phyloP scores from a whole-genome alignment of 169 alveolate genomes.

The Perkinsus marinus region DNA sequence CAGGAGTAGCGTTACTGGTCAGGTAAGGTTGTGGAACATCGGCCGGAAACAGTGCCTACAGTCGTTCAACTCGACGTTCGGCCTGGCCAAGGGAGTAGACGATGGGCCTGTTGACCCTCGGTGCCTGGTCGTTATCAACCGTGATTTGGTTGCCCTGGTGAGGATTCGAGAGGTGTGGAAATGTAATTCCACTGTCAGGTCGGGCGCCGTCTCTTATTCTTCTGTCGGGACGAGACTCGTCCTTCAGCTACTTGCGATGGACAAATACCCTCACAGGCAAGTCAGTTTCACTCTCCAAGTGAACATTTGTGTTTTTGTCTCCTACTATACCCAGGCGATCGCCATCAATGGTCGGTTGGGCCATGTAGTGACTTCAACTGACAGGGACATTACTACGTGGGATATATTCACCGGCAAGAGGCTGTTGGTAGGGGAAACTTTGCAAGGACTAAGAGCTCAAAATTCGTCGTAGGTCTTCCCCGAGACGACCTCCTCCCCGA shows the following conservation, averaged over 20 bases:
- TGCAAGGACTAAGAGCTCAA: neutral
- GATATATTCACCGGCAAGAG: neutral
- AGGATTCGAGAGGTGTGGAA: neutral
- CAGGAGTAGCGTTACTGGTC: neutral
- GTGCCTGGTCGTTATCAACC: neutral
- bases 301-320: neutral
- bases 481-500: neutral
- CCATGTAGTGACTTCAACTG: neutral
- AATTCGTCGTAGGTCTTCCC: neutral
- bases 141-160: neutral
- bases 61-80: neutral
- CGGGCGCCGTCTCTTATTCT: neutral
- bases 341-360: neutral
- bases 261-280: neutral
- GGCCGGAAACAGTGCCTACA: neutral
- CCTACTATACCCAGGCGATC: neutral
- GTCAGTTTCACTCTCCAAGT: neutral
- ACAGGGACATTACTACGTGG: neutral
- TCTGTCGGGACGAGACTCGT: neutral
- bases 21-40: neutral
- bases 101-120: neutral
- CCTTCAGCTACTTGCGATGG: neutral
- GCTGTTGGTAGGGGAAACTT: neutral
- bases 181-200: neutral
- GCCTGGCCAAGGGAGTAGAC: neutral